Conservation (phyloP, 2,329 filamentous ascomycete species). For the Aaosphaeria arxii region DNA sequence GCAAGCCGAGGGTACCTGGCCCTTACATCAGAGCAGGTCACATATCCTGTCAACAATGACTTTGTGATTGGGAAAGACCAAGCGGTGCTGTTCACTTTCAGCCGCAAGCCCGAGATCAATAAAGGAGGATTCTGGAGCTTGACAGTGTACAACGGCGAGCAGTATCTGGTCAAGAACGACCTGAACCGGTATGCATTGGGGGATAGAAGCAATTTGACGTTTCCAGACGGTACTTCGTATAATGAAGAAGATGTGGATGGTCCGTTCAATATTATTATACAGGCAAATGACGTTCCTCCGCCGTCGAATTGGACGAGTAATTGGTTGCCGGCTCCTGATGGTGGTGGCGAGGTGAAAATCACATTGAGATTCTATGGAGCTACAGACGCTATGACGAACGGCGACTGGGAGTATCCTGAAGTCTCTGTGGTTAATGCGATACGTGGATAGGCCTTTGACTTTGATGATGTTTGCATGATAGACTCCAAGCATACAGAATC, state of each 20-base stretch:
- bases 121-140: constrained; percentile 2
- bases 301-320: not conserved
- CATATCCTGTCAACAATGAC: not conserved
- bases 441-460: not conserved
- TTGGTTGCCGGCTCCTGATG: not conserved
- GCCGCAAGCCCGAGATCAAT: not conserved
- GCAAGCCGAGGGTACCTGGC: constrained; percentile 1
- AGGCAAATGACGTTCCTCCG: not conserved
- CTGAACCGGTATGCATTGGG: not conserved
- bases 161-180: constrained; percentile 1
- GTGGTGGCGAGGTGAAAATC: not conserved
- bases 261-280: constrained; percentile 1
- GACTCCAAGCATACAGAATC: too few species aligned
- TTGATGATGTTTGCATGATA: too few species aligned
- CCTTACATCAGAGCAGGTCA: not conserved
- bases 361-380: not conserved
- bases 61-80: not conserved
- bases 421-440: not conserved
- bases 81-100: constrained; percentile 1
- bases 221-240: not conserved
- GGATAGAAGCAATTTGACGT: constrained; percentile 2
- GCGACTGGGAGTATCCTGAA: not conserved
- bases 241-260: not conserved
- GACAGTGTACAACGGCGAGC: not conserved
- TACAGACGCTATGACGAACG: not conserved